A percentile compares a stretch with the other conserved stretches of the same genome.
Evolutionary conservation across 345 rosid species (phyloP).

Genomic region (Noccaea caerulescens): DNA sequence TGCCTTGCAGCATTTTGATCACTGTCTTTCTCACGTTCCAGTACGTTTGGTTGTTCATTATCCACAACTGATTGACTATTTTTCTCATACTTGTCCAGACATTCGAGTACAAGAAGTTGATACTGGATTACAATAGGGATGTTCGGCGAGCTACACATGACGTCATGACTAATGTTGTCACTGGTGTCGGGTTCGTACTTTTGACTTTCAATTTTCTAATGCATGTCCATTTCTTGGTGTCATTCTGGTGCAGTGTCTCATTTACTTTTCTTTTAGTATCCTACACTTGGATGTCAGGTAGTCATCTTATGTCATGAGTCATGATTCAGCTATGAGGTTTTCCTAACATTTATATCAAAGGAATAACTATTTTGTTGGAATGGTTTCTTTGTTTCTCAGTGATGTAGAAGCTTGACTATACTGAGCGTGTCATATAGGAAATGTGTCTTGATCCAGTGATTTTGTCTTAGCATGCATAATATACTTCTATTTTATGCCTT

Average conservation of each 20-base stretch:
- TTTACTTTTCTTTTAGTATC: conserved; percentile 24
- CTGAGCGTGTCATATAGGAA: conserved; percentile 21
- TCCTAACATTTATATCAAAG: conserved; percentile 6
- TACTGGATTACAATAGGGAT: conserved; percentile 90
- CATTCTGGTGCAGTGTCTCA: neutral
- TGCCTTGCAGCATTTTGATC: conserved; percentile 7
- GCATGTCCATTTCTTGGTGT: neutral
- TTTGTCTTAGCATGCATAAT: conserved; percentile 20
- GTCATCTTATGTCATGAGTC: conserved; percentile 21
- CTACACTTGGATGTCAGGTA: conserved; percentile 17
- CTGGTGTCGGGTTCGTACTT: conserved; percentile 70
- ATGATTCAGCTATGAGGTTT: conserved; percentile 23
- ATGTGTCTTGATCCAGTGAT: conserved; percentile 4
- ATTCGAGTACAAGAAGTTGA: conserved; percentile 85
- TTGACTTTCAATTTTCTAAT: conserved; percentile 34
- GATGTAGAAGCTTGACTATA: conserved; percentile 17
- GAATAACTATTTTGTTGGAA: conserved; percentile 16
- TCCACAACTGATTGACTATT: conserved; percentile 8
- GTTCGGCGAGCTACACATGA: conserved; percentile 94
- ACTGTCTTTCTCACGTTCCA: conserved; percentile 17
- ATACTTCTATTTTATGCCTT: conserved; percentile 1
- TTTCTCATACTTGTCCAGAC: conserved; percentile 50
- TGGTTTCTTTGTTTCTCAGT: conserved; percentile 31
- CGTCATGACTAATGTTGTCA: conserved; percentile 76
- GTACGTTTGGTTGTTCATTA: conserved; percentile 3